Conservation (phyloP, 2,329 filamentous ascomycete genomes). For the Knufia fluminis region DNA sequence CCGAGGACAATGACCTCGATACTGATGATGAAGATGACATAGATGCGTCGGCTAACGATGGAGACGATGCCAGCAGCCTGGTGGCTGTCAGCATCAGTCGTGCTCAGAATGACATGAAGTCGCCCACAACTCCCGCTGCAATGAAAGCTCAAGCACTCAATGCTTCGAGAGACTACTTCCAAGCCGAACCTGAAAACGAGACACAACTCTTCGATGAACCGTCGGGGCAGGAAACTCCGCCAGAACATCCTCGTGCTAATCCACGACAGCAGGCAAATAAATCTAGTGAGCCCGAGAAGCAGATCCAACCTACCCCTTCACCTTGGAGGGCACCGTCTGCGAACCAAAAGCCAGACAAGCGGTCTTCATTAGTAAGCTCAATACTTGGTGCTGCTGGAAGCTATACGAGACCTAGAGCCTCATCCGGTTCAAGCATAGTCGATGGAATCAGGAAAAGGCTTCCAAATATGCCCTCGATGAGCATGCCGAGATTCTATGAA, state of each 20-base stretch:
- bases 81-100: conserved; percentile 52
- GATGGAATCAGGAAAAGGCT: conserved; percentile 28
- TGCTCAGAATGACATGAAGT: conserved; percentile 48
- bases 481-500: conserved; percentile 4
- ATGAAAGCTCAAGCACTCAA: conserved; percentile 52
- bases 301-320: background rate
- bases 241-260: background rate
- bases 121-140: conserved; percentile 47
- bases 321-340: background rate
- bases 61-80: conserved; percentile 27
- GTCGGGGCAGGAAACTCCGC: background rate
- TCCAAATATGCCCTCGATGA: conserved; percentile 27
- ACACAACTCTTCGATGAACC: background rate
- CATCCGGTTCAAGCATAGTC: conserved; percentile 8
- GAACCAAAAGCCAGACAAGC: background rate
- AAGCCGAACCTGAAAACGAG: background rate
- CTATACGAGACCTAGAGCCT: conserved; percentile 2
- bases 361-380: conserved; percentile 6
- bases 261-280: background rate
- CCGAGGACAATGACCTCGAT: conserved; percentile 1
- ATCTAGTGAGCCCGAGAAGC: background rate
- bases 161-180: conserved; percentile 40
- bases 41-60: background rate
- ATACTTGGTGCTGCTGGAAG: background rate
- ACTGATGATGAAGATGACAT: background rate